Base-by-base conservation (phyloP, 345 rosid species). In the Rhodamnia rubescens region DNA sequence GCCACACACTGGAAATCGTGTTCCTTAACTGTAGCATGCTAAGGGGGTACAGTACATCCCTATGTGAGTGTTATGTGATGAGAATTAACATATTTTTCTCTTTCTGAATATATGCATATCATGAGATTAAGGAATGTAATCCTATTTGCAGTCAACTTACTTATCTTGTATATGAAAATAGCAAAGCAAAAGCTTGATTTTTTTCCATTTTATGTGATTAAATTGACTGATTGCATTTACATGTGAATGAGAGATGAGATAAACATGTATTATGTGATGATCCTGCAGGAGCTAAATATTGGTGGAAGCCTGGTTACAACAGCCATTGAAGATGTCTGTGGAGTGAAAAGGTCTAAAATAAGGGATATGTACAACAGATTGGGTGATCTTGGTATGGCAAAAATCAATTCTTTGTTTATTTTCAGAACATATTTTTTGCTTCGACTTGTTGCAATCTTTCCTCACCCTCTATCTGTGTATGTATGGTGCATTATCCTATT, bases 241-340 rank as follows among this genome's bases (percentile, higher is more conserved):
- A 54, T 54, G 56, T 54, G 56, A 54, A 20, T 7, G 56, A 54
- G 56, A 20, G 54, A 52, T 18, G 18, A 54, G 22, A 54, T 54
- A 54, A 54, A 20, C 56, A 54, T 54, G 56, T 54, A 54, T 54
- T 6, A 3, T 85, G 29, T 47, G 84, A 59, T 74, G 87, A 75
- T 82, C 83, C 57, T 29, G 56, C 91, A 96, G 98, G 98, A 93
- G 85, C 92, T 95, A 55, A 95, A 96, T 74, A 93, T 96, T 87
- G 99, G 99, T 69, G 96, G 94, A 85, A 92, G 96, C 89, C 90
- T 95, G 88, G 94, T 96, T 81, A 82, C 94, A 50, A 90, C 99
- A 44, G 96, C 98, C 42, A 64, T 96, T 88, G 96, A 94, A 91
- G 99, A 95, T 89, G 96, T 96, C 83, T 95, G 99, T 87, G 98